phyloP scores from a whole-genome alignment of 108 stramenopile species.

The Aurantiochytrium sp. region DNA sequence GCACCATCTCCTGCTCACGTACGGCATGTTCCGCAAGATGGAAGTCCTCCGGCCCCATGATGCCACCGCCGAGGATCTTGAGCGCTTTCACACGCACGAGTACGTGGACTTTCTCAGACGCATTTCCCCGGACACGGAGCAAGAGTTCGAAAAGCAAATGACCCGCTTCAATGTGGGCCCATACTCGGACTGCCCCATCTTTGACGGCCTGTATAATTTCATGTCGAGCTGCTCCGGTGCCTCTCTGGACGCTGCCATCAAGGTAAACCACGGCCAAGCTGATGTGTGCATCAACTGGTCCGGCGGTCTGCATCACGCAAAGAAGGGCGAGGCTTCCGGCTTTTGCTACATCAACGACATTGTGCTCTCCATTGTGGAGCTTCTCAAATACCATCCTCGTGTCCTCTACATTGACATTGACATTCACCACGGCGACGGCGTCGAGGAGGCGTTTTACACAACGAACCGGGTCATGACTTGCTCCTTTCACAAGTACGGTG shows the following conservation, averaged over 20 bases:
- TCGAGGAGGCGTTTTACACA: constrained; percentile 99
- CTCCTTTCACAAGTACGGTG: constrained; percentile 88
- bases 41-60: constrained; percentile 59
- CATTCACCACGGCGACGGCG: constrained; percentile 98
- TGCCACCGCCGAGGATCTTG: constrained; percentile 62
- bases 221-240: constrained; percentile 88
- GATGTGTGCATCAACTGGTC: constrained; percentile 98
- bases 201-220: constrained; percentile 96
- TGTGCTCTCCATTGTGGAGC: constrained; percentile 95
- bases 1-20: constrained; percentile 88
- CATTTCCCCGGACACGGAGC: constrained; percentile 75
- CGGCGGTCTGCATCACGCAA: constrained; percentile 98
- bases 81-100: constrained; percentile 86
- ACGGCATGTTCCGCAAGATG: constrained; percentile 93
- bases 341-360: constrained; percentile 98
- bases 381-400: constrained; percentile 93
- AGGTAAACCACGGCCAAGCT: constrained; percentile 77
- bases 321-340: constrained; percentile 90
- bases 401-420: constrained; percentile 99
- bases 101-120: constrained; percentile 85
- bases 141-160: constrained; percentile 12
- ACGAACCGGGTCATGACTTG: constrained; percentile 99
- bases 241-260: constrained; percentile 87
- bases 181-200: constrained; percentile 95
- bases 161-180: constrained; percentile 76